Percentiles rank a stretch among this genome's conserved stretches.
phyloP scores from a whole-genome alignment of 352 stramenopile genomes.

The Phytopythium litorale region DNA sequence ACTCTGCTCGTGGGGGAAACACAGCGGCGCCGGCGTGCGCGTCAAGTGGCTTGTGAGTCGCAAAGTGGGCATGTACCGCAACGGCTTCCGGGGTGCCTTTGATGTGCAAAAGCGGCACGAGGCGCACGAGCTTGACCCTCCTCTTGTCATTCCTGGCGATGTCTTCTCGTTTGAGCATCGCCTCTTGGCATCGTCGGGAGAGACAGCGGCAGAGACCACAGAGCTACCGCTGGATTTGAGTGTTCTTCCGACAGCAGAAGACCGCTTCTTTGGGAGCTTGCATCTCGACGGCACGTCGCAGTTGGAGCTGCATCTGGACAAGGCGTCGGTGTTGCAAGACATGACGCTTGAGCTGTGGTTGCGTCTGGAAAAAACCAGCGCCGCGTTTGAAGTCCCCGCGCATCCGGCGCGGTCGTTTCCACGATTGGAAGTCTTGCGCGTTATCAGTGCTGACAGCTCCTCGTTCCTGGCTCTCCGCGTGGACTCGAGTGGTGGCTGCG shows the following conservation, averaged over 20 bases:
- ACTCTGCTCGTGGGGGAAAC: constrained; percentile 42
- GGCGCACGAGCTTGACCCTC: constrained; percentile 15
- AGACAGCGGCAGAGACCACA: background rate
- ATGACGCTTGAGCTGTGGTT: constrained; percentile 59
- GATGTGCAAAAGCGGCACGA: constrained; percentile 44
- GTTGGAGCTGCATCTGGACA: constrained; percentile 21
- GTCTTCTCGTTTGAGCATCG: constrained; percentile 30
- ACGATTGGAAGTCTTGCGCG: constrained; percentile 21
- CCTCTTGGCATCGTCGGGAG: background rate
- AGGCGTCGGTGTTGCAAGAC: constrained; percentile 24
- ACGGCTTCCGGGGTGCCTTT: constrained; percentile 49
- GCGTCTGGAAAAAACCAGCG: constrained; percentile 8
- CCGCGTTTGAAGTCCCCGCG: background rate
- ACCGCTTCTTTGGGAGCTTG: constrained; percentile 33
- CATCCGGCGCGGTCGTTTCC: background rate
- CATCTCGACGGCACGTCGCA: constrained; percentile 7
- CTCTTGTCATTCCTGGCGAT: constrained; percentile 46
- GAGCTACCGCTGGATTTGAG: background rate
- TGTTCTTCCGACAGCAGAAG: constrained; percentile 20
- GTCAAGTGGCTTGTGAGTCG: constrained; percentile 46
- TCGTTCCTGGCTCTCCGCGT: constrained; percentile 14
- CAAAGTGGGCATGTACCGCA: constrained; percentile 51
- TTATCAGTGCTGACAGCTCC: constrained; percentile 7
- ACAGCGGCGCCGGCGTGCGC: constrained; percentile 49
- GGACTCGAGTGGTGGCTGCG: constrained; percentile 13